Percentiles rank a stretch among this genome's conserved stretches.
phyloP scores from a whole-genome alignment of 108 stramenopile species.

The Nannochloropsis gaditana region DNA sequence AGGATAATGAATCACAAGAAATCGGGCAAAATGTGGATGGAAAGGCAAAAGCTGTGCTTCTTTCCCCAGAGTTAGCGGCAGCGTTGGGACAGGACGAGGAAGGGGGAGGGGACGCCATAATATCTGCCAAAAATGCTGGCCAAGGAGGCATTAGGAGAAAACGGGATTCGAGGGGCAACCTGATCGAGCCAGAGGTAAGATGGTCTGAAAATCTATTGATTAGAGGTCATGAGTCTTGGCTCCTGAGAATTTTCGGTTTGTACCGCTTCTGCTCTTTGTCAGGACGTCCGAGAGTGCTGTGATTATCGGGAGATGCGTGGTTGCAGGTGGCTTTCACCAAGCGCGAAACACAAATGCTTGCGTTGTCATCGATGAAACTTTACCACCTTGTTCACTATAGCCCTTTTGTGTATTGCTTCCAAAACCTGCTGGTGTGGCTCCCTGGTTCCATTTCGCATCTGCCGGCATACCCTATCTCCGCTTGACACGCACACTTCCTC shows the following conservation, averaged over 20 bases:
- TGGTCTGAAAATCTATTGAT: too few species aligned
- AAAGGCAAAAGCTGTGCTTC: background rate
- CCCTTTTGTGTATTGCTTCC: too few species aligned
- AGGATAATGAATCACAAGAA: background rate
- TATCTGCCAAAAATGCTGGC: background rate
- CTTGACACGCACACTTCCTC: background rate
- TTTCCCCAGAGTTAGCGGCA: background rate
- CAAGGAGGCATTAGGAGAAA: background rate
- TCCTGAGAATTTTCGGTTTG: too few species aligned
- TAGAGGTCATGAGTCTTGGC: too few species aligned
- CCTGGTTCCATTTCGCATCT: too few species aligned
- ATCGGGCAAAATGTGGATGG: background rate
- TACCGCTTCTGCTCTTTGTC: background rate
- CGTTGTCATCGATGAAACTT: background rate
- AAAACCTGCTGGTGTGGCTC: too few species aligned
- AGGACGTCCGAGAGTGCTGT: too few species aligned
- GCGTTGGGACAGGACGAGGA: background rate
- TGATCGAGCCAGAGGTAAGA: background rate
- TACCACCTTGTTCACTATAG: too few species aligned
- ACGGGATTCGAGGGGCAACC: background rate
- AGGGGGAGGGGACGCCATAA: constrained; percentile 1
- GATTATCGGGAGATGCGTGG: too few species aligned
- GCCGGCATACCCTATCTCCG: too few species aligned
- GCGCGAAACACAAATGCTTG: too few species aligned
- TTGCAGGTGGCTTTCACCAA: too few species aligned